Evolutionary conservation across 2,329 filamentous ascomycete genomes (phyloP).

Genomic region (Sordariomycetes sp.): DNA sequence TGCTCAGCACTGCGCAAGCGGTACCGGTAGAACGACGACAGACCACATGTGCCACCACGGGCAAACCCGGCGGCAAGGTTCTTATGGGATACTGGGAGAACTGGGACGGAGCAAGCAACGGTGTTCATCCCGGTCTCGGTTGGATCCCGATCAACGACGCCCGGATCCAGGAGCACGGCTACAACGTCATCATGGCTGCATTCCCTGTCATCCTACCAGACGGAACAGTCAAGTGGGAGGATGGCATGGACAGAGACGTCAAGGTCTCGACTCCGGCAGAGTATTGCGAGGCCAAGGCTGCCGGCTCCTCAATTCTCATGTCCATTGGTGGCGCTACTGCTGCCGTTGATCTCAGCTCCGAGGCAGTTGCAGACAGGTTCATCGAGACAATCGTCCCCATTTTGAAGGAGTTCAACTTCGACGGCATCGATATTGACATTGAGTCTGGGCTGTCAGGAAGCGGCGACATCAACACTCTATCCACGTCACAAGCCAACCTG

Average conservation of each 20-base stretch:
- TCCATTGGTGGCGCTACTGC: constrained; percentile 24
- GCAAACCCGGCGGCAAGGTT: constrained; percentile 20
- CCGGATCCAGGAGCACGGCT: constrained; percentile 17
- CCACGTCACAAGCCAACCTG: constrained; percentile 21
- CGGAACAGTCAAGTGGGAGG: constrained; percentile 20
- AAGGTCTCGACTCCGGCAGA: constrained; percentile 19
- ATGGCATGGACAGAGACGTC: constrained; percentile 21
- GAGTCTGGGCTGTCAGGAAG: constrained; percentile 20
- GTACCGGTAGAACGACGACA: constrained; percentile 2
- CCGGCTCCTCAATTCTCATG: constrained; percentile 21
- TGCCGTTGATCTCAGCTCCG: constrained; percentile 20
- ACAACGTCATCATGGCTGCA: constrained; percentile 23
- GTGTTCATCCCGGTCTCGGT: constrained; percentile 21
- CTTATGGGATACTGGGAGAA: constrained; percentile 26
- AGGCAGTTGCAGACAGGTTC: constrained; percentile 21
- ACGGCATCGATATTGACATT: constrained; percentile 26
- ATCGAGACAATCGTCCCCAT: constrained; percentile 23
- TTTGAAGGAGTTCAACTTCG: constrained; percentile 23
- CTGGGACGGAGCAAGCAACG: constrained; percentile 22
- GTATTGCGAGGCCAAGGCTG: constrained; percentile 22
- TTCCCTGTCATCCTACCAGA: constrained; percentile 23
- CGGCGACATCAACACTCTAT: constrained; percentile 18
- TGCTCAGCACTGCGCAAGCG: not conserved
- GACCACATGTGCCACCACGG: constrained; percentile 19
- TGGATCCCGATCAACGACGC: constrained; percentile 22